These are phyloP conservation scores for Noccaea bulbosa DNA, from an alignment of 345 rosid genomes.

Conservation along the genomic window DNA sequence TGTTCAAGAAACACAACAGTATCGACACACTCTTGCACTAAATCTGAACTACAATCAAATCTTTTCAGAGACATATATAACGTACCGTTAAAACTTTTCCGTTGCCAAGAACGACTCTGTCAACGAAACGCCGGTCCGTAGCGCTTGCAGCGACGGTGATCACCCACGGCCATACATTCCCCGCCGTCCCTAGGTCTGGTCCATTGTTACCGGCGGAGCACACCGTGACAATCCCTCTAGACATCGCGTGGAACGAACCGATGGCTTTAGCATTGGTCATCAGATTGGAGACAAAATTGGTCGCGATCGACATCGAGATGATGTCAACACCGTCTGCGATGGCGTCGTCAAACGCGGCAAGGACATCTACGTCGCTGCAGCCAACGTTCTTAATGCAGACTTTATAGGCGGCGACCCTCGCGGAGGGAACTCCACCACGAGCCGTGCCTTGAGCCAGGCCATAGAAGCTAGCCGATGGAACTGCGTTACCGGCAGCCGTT, in stretches of 20 bases:
- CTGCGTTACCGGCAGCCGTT: conserved; percentile 30
- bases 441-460: conserved; percentile 40
- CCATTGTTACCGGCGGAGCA: conserved; percentile 51
- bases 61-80: background rate
- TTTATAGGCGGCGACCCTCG: conserved; percentile 34
- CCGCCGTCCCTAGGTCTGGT: background rate
- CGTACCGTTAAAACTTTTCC: conserved; percentile 42
- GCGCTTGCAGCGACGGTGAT: conserved; percentile 43
- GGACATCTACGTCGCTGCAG: conserved; percentile 31
- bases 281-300: rapidly evolving
- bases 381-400: background rate
- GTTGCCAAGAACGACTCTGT: conserved; percentile 46
- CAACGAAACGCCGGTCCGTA: conserved; percentile 40
- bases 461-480: conserved; percentile 32
- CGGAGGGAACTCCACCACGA: conserved; percentile 41
- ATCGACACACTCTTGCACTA: background rate
- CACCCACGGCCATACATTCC: conserved; percentile 44
- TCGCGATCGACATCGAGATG: conserved; percentile 38
- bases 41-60: background rate
- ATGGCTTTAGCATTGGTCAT: conserved; percentile 37
- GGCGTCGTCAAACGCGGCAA: conserved; percentile 42
- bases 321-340: conserved; percentile 39
- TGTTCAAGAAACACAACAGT: conserved; percentile 23
- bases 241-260: conserved; percentile 52
- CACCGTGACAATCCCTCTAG: conserved; percentile 47